Evolutionary conservation across 2,329 filamentous ascomycete species (phyloP).

Genomic region (Microcera coccophila): DNA sequence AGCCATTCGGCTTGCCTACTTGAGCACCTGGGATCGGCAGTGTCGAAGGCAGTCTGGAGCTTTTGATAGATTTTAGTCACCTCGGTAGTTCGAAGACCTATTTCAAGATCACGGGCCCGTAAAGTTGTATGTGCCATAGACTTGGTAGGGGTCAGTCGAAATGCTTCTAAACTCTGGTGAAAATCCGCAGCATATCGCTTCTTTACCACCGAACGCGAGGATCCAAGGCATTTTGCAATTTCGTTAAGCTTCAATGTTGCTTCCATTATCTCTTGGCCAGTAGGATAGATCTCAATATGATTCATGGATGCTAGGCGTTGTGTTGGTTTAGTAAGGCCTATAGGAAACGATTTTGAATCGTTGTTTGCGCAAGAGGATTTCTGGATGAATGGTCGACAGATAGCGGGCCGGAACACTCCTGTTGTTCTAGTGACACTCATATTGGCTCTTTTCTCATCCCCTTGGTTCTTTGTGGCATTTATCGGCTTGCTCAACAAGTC

Average conservation of each 20-base stretch:
- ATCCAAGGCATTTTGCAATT: conserved; percentile 10
- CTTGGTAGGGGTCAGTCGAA: conserved; percentile 9
- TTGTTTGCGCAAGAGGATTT: too few relatives aligned
- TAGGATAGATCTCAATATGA: too few relatives aligned
- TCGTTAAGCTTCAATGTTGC: conserved; percentile 5
- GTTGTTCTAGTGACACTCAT: too few relatives aligned
- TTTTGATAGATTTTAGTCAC: conserved; percentile 8
- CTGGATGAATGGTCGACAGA: too few relatives aligned
- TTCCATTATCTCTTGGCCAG: too few relatives aligned
- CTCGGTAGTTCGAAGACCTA: conserved; percentile 1
- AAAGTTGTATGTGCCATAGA: conserved; percentile 1
- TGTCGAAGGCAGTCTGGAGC: conserved; percentile 11
- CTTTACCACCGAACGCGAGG: conserved; percentile 17
- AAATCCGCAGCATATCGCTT: conserved; percentile 18
- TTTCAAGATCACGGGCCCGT: conserved; percentile 5
- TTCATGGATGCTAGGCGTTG: too few relatives aligned
- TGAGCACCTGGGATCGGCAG: conserved; percentile 4
- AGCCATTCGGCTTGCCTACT: conserved; percentile 19
- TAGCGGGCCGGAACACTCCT: too few relatives aligned
- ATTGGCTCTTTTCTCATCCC: too few relatives aligned
- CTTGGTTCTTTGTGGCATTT: too few relatives aligned
- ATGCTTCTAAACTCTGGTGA: conserved; percentile 18
- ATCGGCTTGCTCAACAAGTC: conserved; percentile 17
- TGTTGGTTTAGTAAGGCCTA: too few relatives aligned
- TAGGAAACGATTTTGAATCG: too few relatives aligned